Evolutionary conservation across 805 yeast species (phyloP).

Genomic region (Sugiyamaella smithiae): DNA sequence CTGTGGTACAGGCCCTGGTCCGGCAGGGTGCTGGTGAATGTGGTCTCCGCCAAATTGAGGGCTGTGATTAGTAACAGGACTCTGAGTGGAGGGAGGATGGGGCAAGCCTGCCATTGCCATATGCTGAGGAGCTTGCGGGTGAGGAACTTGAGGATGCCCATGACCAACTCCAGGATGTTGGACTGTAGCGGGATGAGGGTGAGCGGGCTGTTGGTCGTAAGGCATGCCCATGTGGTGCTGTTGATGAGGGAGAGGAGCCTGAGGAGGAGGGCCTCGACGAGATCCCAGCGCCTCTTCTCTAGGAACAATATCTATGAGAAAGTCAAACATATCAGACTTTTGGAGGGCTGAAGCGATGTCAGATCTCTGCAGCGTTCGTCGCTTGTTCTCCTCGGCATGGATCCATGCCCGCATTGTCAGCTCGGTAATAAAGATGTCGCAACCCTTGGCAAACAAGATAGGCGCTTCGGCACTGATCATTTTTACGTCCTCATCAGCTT

Average conservation of each 20-base stretch:
- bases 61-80: not conserved
- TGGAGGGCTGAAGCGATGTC: slow-evolving; percentile 95
- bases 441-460: slow-evolving; percentile 93
- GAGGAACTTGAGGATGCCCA: not conserved
- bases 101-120: not conserved
- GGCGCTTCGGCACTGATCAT: slow-evolving; percentile 99
- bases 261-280: not conserved
- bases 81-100: not conserved
- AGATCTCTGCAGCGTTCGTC: slow-evolving; percentile 88
- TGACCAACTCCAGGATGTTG: not conserved
- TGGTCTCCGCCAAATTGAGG: slow-evolving; percentile 1
- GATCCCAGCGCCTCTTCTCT: slow-evolving; percentile 62
- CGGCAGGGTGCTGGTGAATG: not conserved
- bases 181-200: not conserved
- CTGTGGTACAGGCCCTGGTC: not conserved
- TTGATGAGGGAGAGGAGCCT: not conserved
- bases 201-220: not conserved
- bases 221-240: not conserved
- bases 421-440: slow-evolving; percentile 96
- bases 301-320: slow-evolving; percentile 93
- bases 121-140: not conserved
- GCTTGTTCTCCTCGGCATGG: slow-evolving; percentile 93
- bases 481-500: slow-evolving; percentile 93
- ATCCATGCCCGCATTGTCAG: slow-evolving; percentile 99
- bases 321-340: slow-evolving; percentile 96